Percentiles rank a stretch among this genome's conserved stretches.
phyloP scores from a whole-genome alignment of 495 filamentous ascomycete genomes.

The Tuber magnatum region DNA sequence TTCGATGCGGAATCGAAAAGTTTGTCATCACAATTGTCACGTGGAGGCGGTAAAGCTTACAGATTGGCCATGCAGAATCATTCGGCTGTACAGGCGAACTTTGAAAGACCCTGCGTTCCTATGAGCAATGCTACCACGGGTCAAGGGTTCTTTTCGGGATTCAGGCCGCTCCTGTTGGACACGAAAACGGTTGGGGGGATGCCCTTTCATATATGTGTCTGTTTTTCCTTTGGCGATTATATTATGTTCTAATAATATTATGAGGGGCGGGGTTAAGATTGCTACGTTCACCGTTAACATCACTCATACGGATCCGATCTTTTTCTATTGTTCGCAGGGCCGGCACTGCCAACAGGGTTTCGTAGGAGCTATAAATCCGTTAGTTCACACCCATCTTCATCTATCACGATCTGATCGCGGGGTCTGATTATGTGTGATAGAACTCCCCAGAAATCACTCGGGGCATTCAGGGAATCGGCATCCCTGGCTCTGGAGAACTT shows the following conservation, averaged over 20 bases:
- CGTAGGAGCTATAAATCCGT: conserved; percentile 48
- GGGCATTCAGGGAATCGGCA: conserved; percentile 18
- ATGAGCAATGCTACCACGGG: conserved; percentile 42
- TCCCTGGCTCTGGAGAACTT: conserved; percentile 16
- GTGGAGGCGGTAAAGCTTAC: conserved; percentile 20
- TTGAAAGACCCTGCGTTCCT: conserved; percentile 45
- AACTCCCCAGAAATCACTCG: conserved; percentile 19
- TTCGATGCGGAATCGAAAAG: not conserved
- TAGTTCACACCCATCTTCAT: not conserved
- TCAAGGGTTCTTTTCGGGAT: conserved; percentile 59
- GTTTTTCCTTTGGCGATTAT: not conserved
- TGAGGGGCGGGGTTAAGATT: conserved; percentile 10
- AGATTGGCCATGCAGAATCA: conserved; percentile 42
- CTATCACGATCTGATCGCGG: not conserved
- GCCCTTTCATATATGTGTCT: not conserved
- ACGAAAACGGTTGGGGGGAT: conserved; percentile 30
- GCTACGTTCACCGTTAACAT: conserved; percentile 46
- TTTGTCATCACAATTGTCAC: conserved; percentile 8
- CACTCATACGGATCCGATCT: conserved; percentile 46
- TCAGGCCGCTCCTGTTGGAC: conserved; percentile 47
- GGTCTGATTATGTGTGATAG: not conserved
- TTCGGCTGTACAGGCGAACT: conserved; percentile 46
- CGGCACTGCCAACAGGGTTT: conserved; percentile 49
- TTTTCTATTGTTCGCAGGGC: conserved; percentile 48
- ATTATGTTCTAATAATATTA: conserved; percentile 11